Percentiles rank a stretch among this genome's conserved stretches.
These are phyloP conservation scores for Candida orba DNA, from an alignment of 805 yeast genomes.

Conservation along the genomic window DNA sequence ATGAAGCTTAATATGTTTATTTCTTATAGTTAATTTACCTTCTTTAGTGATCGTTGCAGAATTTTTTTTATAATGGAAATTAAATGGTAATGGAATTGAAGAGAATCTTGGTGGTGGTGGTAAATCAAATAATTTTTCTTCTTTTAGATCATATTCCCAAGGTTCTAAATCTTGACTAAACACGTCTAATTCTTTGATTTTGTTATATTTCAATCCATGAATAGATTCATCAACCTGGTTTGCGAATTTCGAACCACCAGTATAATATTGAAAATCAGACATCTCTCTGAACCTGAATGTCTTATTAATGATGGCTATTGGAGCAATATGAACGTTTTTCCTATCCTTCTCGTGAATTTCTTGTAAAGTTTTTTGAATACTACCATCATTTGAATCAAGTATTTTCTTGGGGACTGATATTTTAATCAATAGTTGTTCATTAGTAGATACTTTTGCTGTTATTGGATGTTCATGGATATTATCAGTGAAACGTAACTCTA, in stretches of 20 bases:
- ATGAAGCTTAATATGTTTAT: constrained; percentile 42
- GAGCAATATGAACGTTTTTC: constrained; percentile 39
- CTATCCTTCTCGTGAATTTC: constrained; percentile 25
- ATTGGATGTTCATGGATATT: constrained; percentile 52
- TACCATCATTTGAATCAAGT: constrained; percentile 33
- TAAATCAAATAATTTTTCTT: constrained; percentile 36
- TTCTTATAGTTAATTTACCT: constrained; percentile 38
- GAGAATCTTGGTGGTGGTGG: constrained; percentile 88
- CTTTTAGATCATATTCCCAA: constrained; percentile 20
- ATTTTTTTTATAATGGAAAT: constrained; percentile 72
- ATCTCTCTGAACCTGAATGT: constrained; percentile 75
- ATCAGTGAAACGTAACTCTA: constrained; percentile 34
- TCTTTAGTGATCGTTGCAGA: constrained; percentile 45
- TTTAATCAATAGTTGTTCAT: constrained; percentile 54
- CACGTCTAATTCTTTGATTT: constrained; percentile 32
- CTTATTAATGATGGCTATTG: constrained; percentile 60
- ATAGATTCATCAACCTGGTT: constrained; percentile 33
- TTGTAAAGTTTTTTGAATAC: constrained; percentile 36
- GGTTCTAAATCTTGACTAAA: constrained; percentile 30
- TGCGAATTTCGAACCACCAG: constrained; percentile 49
- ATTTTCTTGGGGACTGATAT: constrained; percentile 52
- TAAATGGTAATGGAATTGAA: constrained; percentile 65
- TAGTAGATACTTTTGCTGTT: constrained; percentile 41
- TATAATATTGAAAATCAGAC: constrained; percentile 77
- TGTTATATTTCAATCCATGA: constrained; percentile 32